A percentile compares a stretch with the other conserved stretches of the same genome.
These are phyloP conservation scores for Blastomyces emzantsi DNA, from an alignment of 2,329 filamentous ascomycete species.

Conservation along the genomic window DNA sequence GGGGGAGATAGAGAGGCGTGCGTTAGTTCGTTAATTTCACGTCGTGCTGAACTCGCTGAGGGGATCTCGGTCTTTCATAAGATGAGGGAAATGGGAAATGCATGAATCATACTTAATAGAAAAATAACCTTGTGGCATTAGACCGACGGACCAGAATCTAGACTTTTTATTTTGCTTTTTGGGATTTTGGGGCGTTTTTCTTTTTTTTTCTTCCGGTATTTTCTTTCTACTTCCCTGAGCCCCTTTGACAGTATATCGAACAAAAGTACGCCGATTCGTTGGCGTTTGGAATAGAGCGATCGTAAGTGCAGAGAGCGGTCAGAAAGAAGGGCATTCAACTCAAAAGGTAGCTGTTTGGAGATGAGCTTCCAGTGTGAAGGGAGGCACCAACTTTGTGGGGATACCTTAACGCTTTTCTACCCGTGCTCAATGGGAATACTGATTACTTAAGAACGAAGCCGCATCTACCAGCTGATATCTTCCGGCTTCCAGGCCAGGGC, in stretches of 20 bases:
- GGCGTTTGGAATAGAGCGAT: neutral
- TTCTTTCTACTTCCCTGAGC: neutral
- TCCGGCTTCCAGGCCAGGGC: conserved; percentile 7
- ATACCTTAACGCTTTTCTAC: neutral
- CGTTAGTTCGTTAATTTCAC: neutral
- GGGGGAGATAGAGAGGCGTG: neutral
- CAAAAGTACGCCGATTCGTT: neutral
- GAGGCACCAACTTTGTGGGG: neutral
- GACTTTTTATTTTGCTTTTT: neutral
- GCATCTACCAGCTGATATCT: conserved; percentile 9
- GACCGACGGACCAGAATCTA: no score
- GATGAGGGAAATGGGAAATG: neutral
- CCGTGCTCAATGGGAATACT: neutral
- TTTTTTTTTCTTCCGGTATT: neutral
- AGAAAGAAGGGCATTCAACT: neutral
- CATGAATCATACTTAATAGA: neutral
- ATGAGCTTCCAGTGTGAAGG: neutral
- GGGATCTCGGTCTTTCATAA: neutral
- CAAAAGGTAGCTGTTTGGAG: neutral
- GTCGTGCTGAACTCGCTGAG: no score
- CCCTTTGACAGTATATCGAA: neutral
- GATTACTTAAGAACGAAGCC: neutral
- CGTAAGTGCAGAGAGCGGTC: neutral
- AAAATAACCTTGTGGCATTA: neutral
- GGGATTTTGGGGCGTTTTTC: no score